Evolutionary conservation across 768 basidiomycete genomes (phyloP).

Genomic region (Rickenella mellea): DNA sequence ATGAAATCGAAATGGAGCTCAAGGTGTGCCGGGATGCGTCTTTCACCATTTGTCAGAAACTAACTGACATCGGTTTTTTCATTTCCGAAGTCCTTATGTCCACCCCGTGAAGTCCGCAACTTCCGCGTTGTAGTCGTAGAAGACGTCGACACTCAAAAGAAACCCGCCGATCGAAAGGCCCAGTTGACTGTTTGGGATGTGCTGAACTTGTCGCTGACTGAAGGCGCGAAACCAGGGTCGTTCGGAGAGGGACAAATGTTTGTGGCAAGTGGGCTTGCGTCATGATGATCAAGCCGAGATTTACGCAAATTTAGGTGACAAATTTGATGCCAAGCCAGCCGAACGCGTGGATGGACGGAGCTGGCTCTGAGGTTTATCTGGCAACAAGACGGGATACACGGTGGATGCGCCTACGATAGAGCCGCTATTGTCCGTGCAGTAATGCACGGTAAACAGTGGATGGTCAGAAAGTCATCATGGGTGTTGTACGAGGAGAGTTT

Average conservation of each 20-base stretch:
- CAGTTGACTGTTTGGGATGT: constrained; percentile 85
- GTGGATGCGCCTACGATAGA: constrained; percentile 50
- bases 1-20: constrained; percentile 66
- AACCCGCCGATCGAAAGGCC: constrained; percentile 47
- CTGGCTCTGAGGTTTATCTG: constrained; percentile 58
- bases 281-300: not conserved
- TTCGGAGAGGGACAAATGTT: constrained; percentile 62
- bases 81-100: constrained; percentile 44
- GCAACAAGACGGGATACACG: constrained; percentile 55
- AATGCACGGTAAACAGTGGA: no score
- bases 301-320: constrained; percentile 33
- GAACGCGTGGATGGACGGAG: constrained; percentile 63
- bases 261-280: constrained; percentile 35
- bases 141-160: constrained; percentile 48
- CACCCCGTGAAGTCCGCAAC: constrained; percentile 62
- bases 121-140: constrained; percentile 66
- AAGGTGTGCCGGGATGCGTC: constrained; percentile 33
- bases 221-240: constrained; percentile 36
- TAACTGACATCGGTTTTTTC: not conserved
- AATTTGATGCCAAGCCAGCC: constrained; percentile 63
- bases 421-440: no score
- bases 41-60: not conserved
- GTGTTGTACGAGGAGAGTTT: no score
- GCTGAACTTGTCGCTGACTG: constrained; percentile 36
- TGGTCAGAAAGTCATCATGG: no score